Evolutionary conservation across 139 green algal species (phyloP).

Genomic region (Monoraphidium neglectum): DNA sequence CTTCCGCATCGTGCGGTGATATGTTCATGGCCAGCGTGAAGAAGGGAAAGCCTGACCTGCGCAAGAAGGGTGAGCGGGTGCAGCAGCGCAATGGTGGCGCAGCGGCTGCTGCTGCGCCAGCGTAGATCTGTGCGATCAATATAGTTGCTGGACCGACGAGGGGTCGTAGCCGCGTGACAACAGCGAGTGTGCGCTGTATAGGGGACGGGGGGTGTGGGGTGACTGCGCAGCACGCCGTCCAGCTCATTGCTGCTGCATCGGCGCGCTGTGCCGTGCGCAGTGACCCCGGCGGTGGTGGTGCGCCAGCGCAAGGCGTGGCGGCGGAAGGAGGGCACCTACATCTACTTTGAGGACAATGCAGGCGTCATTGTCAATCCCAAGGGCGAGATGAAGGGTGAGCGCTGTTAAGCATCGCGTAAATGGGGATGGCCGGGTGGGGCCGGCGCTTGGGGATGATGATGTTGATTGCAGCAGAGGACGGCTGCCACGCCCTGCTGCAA

Average conservation of each 20-base stretch:
- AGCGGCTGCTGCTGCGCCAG: too few relatives aligned
- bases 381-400: slow-evolving; percentile 98
- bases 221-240: background rate
- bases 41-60: slow-evolving; percentile 99
- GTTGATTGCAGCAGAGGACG: too few relatives aligned
- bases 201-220: background rate
- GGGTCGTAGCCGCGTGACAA: too few relatives aligned
- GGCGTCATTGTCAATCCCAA: slow-evolving; percentile 99
- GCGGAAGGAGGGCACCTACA: slow-evolving; percentile 97
- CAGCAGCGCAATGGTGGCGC: too few relatives aligned
- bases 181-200: background rate
- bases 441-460: too few relatives aligned
- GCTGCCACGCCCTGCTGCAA: too few relatives aligned
- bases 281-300: slow-evolving; percentile 93
- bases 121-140: too few relatives aligned
- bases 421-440: too few relatives aligned
- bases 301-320: slow-evolving; percentile 98
- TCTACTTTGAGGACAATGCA: slow-evolving; percentile 99
- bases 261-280: slow-evolving; percentile 25
- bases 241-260: background rate
- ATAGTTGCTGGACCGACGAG: too few relatives aligned
- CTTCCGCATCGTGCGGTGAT: slow-evolving; percentile 84
- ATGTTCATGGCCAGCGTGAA: slow-evolving; percentile 99
- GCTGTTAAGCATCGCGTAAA: too few relatives aligned
- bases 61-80: slow-evolving; percentile 92